Evolutionary conservation across 257 asterid genomes (phyloP).

Genomic region (Penstemon newberryi): DNA sequence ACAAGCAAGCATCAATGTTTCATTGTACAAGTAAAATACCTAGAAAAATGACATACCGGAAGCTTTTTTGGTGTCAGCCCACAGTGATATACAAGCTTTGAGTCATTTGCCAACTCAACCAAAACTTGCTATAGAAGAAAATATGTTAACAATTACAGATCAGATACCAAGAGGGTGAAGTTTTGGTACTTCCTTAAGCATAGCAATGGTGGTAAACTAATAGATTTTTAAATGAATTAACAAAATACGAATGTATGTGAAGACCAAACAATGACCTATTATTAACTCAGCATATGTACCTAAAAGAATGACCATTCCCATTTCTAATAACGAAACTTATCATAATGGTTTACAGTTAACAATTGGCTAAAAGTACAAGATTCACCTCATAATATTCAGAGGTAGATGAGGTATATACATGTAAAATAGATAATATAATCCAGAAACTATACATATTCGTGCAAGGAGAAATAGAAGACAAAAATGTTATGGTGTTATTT

Average conservation of each 20-base stretch:
- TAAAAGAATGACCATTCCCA: constrained; percentile 5
- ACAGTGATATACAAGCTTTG: constrained; percentile 95
- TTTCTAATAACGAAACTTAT: neutral
- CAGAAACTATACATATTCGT: constrained; percentile 10
- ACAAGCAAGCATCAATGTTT: constrained; percentile 9
- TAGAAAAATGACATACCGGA: constrained; percentile 62
- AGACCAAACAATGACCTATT: constrained; percentile 2
- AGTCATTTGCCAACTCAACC: constrained; percentile 79
- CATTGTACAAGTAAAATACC: constrained; percentile 21
- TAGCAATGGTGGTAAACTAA: constrained; percentile 11
- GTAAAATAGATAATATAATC: neutral
- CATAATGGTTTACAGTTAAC: constrained; percentile 13
- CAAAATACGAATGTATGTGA: neutral
- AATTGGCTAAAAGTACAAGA: constrained; percentile 13
- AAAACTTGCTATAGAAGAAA: constrained; percentile 64
- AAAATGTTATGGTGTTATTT: constrained; percentile 2
- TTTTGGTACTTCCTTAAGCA: constrained; percentile 21
- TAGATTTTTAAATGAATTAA: constrained; percentile 10
- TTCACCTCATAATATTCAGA: neutral
- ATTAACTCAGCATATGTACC: constrained; percentile 9
- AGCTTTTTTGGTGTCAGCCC: constrained; percentile 93
- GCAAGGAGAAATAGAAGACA: constrained; percentile 10
- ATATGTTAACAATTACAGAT: constrained; percentile 15
- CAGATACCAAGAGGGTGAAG: constrained; percentile 1
- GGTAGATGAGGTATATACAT: neutral